Evolutionary conservation across 2,329 filamentous ascomycete genomes (phyloP), one percentile per base, ranked within the genome.

Genomic region (Venturia pyrina): DNA sequence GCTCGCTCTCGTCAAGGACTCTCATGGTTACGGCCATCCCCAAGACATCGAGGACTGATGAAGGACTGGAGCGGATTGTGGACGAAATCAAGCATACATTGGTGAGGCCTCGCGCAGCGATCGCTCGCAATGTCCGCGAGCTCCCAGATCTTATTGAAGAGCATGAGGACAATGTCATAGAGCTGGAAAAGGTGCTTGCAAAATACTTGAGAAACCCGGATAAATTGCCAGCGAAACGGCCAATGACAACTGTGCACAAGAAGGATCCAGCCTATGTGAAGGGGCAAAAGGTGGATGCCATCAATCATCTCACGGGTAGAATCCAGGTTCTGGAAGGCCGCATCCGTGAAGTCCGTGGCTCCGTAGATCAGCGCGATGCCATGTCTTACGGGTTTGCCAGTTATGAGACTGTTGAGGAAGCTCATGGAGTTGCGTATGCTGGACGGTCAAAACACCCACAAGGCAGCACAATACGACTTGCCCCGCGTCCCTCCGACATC

Each of bases 351-450:
- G 89, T 93, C 1, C 87, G 95, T 15, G 83, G 86, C 48, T 87
- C 87, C 0, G 87, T 99, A 8, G 93, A 98, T 76, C 91, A 88
- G 75, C 87, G 93, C 62, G 91, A 93, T 73, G 89, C 93, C 19
- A 89, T 96, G 83, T 83, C 91, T 0, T 99, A 93, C 73, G 95
- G 95, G 0, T 99, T 99, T 74, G 93, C 93, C 10, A 97, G 91
- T 71, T 99, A 95, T 78, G 87, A 93, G 53, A 88, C 88, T 53
- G 96, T 99, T 65, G 83, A 87, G 66, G 90, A 96, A 71, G 91
- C 95, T 0, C 95, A 99, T 73, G 85, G 85, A 24, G 92, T 96
- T 68, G 95, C 93, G 13, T 96, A 89, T 76, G 84, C 87, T 11
- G 86, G 89, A 28, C 89, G 89, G 67, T 90, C 87, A 62, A 95